Base-by-base conservation (phyloP, 2,329 filamentous ascomycete species). In the Pestalotiopsis sp. region DNA sequence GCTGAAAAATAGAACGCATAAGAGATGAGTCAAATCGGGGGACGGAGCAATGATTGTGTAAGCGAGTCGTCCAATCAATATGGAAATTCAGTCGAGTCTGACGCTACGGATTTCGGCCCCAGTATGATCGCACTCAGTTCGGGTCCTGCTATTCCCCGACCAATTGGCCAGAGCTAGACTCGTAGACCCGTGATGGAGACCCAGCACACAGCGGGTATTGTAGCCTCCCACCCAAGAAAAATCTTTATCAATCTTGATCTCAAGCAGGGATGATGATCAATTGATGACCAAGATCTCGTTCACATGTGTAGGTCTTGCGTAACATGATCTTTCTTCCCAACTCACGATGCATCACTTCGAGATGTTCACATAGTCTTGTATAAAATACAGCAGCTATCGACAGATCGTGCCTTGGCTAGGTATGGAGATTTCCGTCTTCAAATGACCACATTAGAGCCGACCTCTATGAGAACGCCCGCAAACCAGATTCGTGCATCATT, bases 401-500 rank as follows among this genome's bases (percentile, higher is more conserved):
- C 45, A 52, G 45, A 52, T 59, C 31, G 59, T 62, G 13, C 12
- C 31, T 39, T 20, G 27, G 25, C n/a, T 62, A 38, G 59, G 59
- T 36, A 62, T 62, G 59, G 59, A 62, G 59, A 62, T 36, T 62
- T 62, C 36, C 59, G 31, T 36, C 31, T 62, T 36, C 17, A 36
- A 62, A n/a, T 31, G 59, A 14, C 59, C 31, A 39, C 31, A 20
- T 36, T 36, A 36, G 31, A 62, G 27, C 17, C 20, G 59, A 9
- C 59, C 27, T 62, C 59, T 62, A 62, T 41, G 36, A 20, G 66
- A 74, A 75, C 3, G 63, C 70, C 61, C 36, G 59, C 59, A 20
- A 36, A 41, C 12, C 41, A n/a, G 20, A 62, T 62, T 36, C 31
- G 27, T 62, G 36, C 25, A 60, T 20, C 12, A 36, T 59, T 36